These are phyloP conservation scores for Guyanaporus albipodus DNA, from an alignment of 768 basidiomycete species.

Conservation along the genomic window DNA sequence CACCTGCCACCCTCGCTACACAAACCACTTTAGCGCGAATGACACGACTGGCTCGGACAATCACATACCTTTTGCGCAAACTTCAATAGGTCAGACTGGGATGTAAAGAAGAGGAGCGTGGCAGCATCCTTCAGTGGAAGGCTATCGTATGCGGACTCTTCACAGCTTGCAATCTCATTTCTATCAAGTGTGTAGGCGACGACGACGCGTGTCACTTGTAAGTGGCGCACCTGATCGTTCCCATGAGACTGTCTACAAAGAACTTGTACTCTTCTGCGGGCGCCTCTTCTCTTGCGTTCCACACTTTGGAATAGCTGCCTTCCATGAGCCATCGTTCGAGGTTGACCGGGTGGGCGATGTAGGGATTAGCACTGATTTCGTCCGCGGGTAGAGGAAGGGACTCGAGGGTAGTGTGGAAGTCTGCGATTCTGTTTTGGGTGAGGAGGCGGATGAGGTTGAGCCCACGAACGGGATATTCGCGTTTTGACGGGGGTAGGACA, in stretches of 20 bases:
- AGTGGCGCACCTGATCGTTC: conserved; percentile 74
- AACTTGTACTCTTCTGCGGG: conserved; percentile 94
- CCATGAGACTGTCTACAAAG: conserved; percentile 91
- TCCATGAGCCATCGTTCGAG: conserved; percentile 99
- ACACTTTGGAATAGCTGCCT: conserved; percentile 96
- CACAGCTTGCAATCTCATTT: conserved; percentile 96
- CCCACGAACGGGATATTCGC: conserved; percentile 85
- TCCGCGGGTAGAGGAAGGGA: conserved; percentile 73
- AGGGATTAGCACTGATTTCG: conserved; percentile 63
- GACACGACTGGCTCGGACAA: background rate
- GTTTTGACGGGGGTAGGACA: conserved; percentile 75
- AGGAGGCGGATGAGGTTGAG: conserved; percentile 93
- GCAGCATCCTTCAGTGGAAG: conserved; percentile 88
- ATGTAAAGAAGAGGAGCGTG: conserved; percentile 87
- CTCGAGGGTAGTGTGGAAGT: conserved; percentile 96
- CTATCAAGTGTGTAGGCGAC: conserved; percentile 37
- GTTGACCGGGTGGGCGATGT: conserved; percentile 81
- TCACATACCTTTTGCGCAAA: conserved; percentile 76
- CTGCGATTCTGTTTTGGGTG: conserved; percentile 93
- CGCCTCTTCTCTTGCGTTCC: conserved; percentile 90
- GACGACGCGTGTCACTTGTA: background rate
- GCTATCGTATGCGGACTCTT: conserved; percentile 90
- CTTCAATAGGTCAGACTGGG: conserved; percentile 70
- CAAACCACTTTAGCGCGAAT: conserved; percentile 1
- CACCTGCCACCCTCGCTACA: conserved; percentile 81